These are phyloP conservation scores for Eutrema japonicum DNA, from an alignment of 345 rosid genomes.

Conservation along the genomic window DNA sequence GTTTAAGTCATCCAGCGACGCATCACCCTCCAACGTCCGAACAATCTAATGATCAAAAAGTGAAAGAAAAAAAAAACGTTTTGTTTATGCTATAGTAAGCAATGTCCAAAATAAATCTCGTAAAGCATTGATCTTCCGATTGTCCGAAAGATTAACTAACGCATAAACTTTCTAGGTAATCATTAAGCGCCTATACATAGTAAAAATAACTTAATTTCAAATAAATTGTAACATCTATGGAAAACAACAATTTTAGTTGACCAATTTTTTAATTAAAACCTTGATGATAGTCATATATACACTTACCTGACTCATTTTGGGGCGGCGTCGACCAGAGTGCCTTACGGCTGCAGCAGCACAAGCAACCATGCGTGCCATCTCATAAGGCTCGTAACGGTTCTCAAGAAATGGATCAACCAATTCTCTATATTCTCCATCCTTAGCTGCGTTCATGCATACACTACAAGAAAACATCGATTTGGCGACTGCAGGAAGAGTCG, in stretches of 20 bases:
- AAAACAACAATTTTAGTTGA: no score
- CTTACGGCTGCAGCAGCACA: conserved; percentile 92
- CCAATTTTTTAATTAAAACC: no score
- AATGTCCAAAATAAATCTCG: neutral
- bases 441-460: conserved; percentile 63
- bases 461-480: no score
- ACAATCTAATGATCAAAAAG: conserved; percentile 51
- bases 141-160: no score
- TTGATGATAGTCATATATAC: neutral
- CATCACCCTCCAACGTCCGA: conserved; percentile 81
- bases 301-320: conserved; percentile 85
- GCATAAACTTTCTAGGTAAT: neutral
- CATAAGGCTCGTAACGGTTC: conserved; percentile 59
- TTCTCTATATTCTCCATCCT: conserved; percentile 62
- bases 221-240: no score
- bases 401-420: conserved; percentile 69
- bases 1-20: conserved; percentile 67
- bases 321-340: conserved; percentile 87
- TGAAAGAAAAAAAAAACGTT: neutral
- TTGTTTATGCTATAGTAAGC: neutral
- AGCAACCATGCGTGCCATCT: conserved; percentile 85
- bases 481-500: no score
- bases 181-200: no score
- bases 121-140: neutral
- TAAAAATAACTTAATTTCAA: no score